These are phyloP conservation scores for Zymoseptoria tritici DNA, from an alignment of 2,329 filamentous ascomycete species.

Conservation along the genomic window DNA sequence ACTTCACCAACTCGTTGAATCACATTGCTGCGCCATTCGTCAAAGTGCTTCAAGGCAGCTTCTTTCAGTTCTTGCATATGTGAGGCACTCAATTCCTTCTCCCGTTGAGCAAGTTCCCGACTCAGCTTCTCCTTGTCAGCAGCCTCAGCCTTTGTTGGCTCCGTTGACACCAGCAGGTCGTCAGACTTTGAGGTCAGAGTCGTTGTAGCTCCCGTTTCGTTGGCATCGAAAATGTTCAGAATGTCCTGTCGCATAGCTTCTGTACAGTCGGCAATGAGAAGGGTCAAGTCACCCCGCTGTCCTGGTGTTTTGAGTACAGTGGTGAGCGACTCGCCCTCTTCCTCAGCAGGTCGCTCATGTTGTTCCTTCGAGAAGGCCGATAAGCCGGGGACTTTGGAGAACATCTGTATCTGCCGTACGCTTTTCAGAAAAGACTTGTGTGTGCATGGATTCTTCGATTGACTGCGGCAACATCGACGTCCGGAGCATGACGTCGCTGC, in stretches of 20 bases:
- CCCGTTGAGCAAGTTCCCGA: constrained; percentile 31
- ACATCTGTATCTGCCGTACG: constrained; percentile 9
- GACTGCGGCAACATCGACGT: too few relatives aligned
- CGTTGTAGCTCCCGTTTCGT: constrained; percentile 25
- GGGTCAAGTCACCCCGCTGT: constrained; percentile 38
- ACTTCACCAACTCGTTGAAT: constrained; percentile 65
- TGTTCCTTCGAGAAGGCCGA: constrained; percentile 14
- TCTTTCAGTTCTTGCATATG: constrained; percentile 60
- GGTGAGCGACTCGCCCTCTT: constrained; percentile 35
- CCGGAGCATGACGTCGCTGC: not conserved
- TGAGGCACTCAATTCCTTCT: constrained; percentile 44
- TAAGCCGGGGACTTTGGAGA: constrained; percentile 16
- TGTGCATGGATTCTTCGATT: not conserved
- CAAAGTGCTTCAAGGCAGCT: constrained; percentile 63
- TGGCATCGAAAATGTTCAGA: constrained; percentile 36
- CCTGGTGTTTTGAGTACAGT: constrained; percentile 38
- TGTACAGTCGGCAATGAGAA: constrained; percentile 41
- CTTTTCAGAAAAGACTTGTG: constrained; percentile 12
- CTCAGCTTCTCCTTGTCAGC: constrained; percentile 20
- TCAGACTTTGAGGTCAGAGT: constrained; percentile 25
- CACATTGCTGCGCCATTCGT: constrained; percentile 70
- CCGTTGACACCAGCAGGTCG: constrained; percentile 19
- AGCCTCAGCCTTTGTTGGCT: constrained; percentile 3
- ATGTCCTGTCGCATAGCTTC: constrained; percentile 40
- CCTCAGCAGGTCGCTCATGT: constrained; percentile 10